Evolutionary conservation across 169 alveolate species (phyloP).

Genomic region (Cryptosporidium baileyi): DNA sequence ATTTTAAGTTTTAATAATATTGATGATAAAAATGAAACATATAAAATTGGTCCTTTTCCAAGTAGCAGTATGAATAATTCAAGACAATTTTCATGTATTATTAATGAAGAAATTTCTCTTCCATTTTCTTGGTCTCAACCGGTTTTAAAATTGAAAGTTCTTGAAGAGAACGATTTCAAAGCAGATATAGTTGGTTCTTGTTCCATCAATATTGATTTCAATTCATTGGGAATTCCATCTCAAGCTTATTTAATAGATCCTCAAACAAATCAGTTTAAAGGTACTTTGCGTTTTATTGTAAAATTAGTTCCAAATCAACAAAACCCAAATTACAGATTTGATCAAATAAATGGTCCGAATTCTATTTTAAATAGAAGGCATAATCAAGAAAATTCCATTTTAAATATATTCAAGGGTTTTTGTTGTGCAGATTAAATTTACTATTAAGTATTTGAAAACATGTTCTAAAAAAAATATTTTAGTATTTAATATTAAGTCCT

Average conservation of each 20-base stretch:
- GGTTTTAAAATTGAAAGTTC: background rate
- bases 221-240: constrained; percentile 27
- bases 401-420: constrained; percentile 48
- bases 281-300: constrained; percentile 27
- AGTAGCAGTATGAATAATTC: background rate
- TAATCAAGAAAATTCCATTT: constrained; percentile 10
- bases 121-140: constrained; percentile 65
- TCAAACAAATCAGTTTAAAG: constrained; percentile 31
- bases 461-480: too few species aligned
- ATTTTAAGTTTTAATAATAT: constrained; percentile 52
- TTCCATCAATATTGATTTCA: constrained; percentile 30
- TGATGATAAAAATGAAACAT: constrained; percentile 63
- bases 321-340: constrained; percentile 64
- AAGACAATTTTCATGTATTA: constrained; percentile 2
- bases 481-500: too few species aligned
- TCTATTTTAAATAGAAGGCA: constrained; percentile 41
- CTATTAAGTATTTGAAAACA: background rate
- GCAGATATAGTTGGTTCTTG: constrained; percentile 40
- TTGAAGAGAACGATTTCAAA: constrained; percentile 57
- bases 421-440: constrained; percentile 43
- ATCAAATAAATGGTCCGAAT: constrained; percentile 62
- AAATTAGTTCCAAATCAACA: constrained; percentile 52
- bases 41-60: constrained; percentile 65
- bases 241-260: constrained; percentile 51
- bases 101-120: constrained; percentile 31